Base-by-base conservation (phyloP, 108 stramenopile species). In the Seminavis robusta region DNA sequence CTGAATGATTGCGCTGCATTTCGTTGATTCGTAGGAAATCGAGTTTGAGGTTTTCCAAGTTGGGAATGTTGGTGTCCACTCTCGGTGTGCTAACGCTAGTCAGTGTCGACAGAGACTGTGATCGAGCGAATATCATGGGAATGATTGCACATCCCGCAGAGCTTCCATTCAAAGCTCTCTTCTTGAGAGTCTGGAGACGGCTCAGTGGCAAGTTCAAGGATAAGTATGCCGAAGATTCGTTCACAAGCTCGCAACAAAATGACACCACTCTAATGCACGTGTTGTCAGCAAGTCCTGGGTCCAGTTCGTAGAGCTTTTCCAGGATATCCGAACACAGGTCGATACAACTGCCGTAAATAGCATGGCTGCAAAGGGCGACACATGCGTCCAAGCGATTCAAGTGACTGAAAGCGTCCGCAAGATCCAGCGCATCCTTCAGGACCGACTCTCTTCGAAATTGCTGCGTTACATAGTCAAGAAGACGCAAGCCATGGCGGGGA, bases 391-490 rank as follows among this genome's bases (percentile, higher is more conserved):
- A 58, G 30, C 49, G 48, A 3, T 79, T 78, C 13, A 93, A 55
- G 45, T 88, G 81, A 28, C 56, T 62, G 51, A 89, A 93, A n/a
- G 87, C 87, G 54, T 85, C 71, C 47, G 87, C 89, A 0, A 93
- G 62, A 21, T 67, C 59, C 25, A 89, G 47, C 3, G 69, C 47
- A 59, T 93, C 91, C 0, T 37, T 15, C 29, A 89, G 53, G 15
- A 81, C 75, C 15, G 71, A 56, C 28, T 65, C 47, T 21, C 58
- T 44, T 30, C 76, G 48, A 37, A 83, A 56, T 38, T 88, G 76
- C 9, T 73, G 75, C 5, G 77, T 75, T 8, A 93, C 63, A 58
- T 80, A 85, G 24, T 80, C 56, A 28, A 89, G 43, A 40, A 93
- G 73, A 11, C 81, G 55, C 23, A 69, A 56, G 16, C 76, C 79